These are phyloP conservation scores for Pholiota conissans DNA, from an alignment of 768 basidiomycete genomes.

Conservation along the genomic window DNA sequence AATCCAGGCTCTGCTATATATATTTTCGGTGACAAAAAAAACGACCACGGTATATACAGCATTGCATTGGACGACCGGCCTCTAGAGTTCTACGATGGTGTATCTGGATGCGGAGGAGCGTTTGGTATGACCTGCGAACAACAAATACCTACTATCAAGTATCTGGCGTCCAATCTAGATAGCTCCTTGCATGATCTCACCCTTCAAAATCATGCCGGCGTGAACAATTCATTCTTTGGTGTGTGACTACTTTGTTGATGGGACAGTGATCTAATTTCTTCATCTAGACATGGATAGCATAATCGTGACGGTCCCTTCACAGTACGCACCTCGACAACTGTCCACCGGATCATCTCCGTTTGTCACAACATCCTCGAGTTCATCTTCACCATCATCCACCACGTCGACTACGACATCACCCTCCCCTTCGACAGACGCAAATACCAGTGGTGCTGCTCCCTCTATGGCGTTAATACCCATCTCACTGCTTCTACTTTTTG, in stretches of 20 bases:
- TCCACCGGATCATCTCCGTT: slow-evolving; percentile 22
- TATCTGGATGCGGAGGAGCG: slow-evolving; percentile 47
- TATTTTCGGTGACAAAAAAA: slow-evolving; percentile 49
- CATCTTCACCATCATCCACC: slow-evolving; percentile 9
- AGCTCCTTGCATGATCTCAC: slow-evolving; percentile 35
- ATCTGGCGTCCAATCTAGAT: slow-evolving; percentile 42
- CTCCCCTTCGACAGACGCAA: neutral
- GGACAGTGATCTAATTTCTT: neutral
- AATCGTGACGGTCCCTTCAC: slow-evolving; percentile 40
- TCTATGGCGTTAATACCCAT: slow-evolving; percentile 4
- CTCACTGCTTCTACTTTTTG: slow-evolving; percentile 13
- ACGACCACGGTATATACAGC: slow-evolving; percentile 46
- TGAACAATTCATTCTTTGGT: slow-evolving; percentile 48
- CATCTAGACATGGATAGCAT: slow-evolving; percentile 43
- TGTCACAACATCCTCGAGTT: slow-evolving; percentile 8
- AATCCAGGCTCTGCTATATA: slow-evolving; percentile 41
- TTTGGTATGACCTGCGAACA: slow-evolving; percentile 47
- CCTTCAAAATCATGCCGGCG: slow-evolving; percentile 39
- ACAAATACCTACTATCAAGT: slow-evolving; percentile 41
- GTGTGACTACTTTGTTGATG: slow-evolving; percentile 7
- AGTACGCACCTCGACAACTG: slow-evolving; percentile 37
- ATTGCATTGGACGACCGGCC: slow-evolving; percentile 37
- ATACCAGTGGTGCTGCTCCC: slow-evolving; percentile 9
- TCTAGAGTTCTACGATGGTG: slow-evolving; percentile 34
- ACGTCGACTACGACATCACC: neutral